Percentiles rank a stretch among this genome's conserved stretches.
phyloP scores from a whole-genome alignment of 371 early-diverging fungal species.

The Circinella umbellata region DNA sequence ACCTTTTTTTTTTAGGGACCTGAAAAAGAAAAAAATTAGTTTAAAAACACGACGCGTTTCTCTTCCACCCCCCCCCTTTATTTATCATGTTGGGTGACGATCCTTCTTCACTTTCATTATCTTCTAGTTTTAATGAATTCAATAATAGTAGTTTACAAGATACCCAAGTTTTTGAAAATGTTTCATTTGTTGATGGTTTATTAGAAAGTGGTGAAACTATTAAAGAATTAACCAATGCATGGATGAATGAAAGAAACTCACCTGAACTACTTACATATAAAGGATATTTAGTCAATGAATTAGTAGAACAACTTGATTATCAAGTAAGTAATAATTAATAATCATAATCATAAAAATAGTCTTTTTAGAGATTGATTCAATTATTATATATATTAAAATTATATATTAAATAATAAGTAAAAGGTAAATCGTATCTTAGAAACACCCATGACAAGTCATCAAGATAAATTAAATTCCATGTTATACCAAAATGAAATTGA shows the following conservation, averaged over 20 bases:
- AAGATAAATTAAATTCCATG: constrained; percentile 57
- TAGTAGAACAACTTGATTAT: constrained; percentile 64
- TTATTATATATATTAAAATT: too few species aligned
- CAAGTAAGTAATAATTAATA: constrained; percentile 46
- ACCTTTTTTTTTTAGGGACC: too few species aligned
- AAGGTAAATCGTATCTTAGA: constrained; percentile 1
- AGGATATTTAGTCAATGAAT: constrained; percentile 48
- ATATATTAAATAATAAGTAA: too few species aligned
- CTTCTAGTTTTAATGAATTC: constrained; percentile 5
- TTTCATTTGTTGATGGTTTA: background rate
- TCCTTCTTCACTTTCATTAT: background rate
- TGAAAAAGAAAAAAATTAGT: too few species aligned
- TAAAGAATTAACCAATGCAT: constrained; percentile 60
- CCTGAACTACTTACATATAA: constrained; percentile 78
- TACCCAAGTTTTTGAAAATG: background rate
- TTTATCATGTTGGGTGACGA: constrained; percentile 1
- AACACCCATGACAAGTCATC: constrained; percentile 6
- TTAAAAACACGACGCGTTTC: background rate
- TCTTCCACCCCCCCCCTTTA: background rate
- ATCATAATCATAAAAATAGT: too few species aligned
- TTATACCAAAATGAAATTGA: constrained; percentile 84
- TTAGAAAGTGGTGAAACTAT: constrained; percentile 34
- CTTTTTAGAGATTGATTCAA: too few species aligned
- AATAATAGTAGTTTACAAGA: background rate
- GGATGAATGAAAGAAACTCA: constrained; percentile 83